phyloP scores from a whole-genome alignment of 1,284 basidiomycete genomes.

The Moesziomyces parantarcticus region DNA sequence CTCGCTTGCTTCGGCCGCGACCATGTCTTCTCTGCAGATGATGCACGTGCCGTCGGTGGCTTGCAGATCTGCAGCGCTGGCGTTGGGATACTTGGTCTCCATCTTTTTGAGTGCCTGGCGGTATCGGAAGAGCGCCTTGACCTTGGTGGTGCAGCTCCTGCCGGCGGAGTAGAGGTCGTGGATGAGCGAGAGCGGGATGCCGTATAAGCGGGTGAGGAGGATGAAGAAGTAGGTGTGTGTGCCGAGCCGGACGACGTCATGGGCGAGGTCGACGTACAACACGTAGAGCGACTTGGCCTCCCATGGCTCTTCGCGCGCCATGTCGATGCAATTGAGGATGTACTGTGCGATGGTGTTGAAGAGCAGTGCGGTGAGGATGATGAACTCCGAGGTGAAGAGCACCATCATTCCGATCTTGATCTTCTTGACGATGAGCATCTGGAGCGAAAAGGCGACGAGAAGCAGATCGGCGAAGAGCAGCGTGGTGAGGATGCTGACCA shows the following conservation, averaged over 20 bases:
- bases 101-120: conserved; percentile 94
- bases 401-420: conserved; percentile 77
- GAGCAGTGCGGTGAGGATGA: conserved; percentile 85
- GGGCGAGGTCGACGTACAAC: conserved; percentile 87
- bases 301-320: conserved; percentile 72
- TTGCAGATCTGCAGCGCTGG: conserved; percentile 84
- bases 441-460: conserved; percentile 80
- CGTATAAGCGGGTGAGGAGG: conserved; percentile 89
- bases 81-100: conserved; percentile 94
- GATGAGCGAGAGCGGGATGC: conserved; percentile 94
- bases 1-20: conserved; percentile 5
- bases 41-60: conserved; percentile 94
- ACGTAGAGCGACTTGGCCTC: conserved; percentile 97
- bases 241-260: conserved; percentile 90
- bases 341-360: conserved; percentile 86
- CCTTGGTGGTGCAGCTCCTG: conserved; percentile 85
- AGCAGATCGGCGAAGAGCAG: conserved; percentile 78
- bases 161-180: conserved; percentile 96
- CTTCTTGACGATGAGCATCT: conserved; percentile 68
- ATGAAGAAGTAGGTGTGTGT: conserved; percentile 90
- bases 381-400: conserved; percentile 88
- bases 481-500: conserved; percentile 77
- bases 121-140: conserved; percentile 87
- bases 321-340: conserved; percentile 82
- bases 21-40: conserved; percentile 98